Evolutionary conservation across 2,329 filamentous ascomycete genomes (phyloP).

Genomic region (Colletotrichum coccodes): DNA sequence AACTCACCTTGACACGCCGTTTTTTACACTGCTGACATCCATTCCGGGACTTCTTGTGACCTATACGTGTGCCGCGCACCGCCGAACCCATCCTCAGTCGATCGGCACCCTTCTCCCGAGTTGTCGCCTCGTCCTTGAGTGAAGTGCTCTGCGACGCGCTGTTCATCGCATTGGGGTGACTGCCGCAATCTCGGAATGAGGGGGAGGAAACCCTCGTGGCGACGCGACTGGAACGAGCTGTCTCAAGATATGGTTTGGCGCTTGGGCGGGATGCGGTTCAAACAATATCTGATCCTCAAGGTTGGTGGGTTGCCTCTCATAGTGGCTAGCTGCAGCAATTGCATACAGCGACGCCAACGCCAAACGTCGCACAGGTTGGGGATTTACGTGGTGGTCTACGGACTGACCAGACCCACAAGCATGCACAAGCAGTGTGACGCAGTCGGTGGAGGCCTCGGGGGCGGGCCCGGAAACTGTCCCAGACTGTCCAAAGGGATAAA

Average conservation of each 20-base stretch:
- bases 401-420: neutral
- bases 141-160: constrained; percentile 10
- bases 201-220: neutral
- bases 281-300: constrained; percentile 21
- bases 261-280: constrained; percentile 13
- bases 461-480: no score
- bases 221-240: neutral
- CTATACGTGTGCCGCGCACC: constrained; percentile 25
- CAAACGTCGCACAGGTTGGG: neutral
- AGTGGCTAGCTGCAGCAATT: neutral
- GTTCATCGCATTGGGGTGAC: constrained; percentile 14
- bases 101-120: neutral
- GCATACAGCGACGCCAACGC: neutral
- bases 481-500: no score
- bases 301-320: constrained; percentile 9
- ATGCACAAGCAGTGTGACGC: neutral
- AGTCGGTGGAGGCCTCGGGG: neutral
- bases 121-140: constrained; percentile 21
- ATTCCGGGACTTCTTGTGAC: constrained; percentile 30
- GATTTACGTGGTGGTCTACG: neutral
- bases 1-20: constrained; percentile 30
- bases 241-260: constrained; percentile 19
- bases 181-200: neutral
- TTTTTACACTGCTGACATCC: constrained; percentile 31
- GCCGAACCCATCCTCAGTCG: neutral